Evolutionary conservation across 768 basidiomycete genomes (phyloP), one percentile per base, ranked within the genome.

Genomic region (Hygrophoropsis aurantiaca): DNA sequence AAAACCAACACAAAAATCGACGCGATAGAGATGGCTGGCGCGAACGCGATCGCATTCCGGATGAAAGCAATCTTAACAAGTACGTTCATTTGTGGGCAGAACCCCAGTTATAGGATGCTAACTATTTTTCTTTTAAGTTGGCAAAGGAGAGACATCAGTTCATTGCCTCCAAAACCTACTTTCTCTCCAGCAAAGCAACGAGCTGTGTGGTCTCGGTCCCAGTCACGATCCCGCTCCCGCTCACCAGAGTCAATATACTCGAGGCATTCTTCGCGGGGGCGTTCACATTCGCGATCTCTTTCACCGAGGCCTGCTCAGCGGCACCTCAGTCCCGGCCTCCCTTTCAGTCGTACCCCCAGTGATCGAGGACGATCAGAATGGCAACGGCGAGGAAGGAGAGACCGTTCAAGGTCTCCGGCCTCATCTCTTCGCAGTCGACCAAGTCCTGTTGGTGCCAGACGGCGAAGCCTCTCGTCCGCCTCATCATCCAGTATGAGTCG

Each of bases 51-150:
- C 75, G 75, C 53, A 68, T 73, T 44, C 68, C 65, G 20, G 84
- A 88, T 36, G 85, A 89, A 45, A 74, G 77, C n/a, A 78, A 75
- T 56, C 63, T 83, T 42, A 90, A 90, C 66, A 90, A 90, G 89
- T 91, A 65, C 39, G 83, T 66, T 11, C 32, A 40, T 18, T 42
- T 27, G 49, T 47, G 40, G 13, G 27, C 27, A n/a, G n/a, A n/a
- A n/a, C n/a, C n/a, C n/a, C n/a, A n/a, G n/a, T n/a, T n/a, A n/a
- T n/a, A n/a, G n/a, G n/a, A n/a, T 53, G 26, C 46, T 53, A 30
- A 56, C 10, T 9, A 6, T 16, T 46, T 40, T 21, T 46, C 44
- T 47, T 41, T 55, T 8, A 54, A 90, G 86, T 57, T 89, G 87
- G 87, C 81, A 79, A 37, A 74, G 76, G 58, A 74, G 87, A 42